Percentiles rank a stretch among this genome's conserved stretches.
Evolutionary conservation across 352 stramenopile genomes (phyloP).

Genomic region (Pythium aristosporum): DNA sequence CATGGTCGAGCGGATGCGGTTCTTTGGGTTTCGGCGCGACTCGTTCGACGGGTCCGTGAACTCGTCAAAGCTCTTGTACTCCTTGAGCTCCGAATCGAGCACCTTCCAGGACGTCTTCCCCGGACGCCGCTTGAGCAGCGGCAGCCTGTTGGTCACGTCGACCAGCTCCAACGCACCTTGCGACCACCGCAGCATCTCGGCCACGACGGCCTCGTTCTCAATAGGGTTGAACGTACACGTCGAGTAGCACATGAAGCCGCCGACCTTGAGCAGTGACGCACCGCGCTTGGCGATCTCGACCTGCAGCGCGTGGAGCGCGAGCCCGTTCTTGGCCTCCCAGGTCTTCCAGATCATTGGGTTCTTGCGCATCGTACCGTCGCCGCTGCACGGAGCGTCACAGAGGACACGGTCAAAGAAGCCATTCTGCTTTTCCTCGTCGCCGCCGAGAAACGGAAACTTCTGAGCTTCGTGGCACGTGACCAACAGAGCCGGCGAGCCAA

Average conservation of each 20-base stretch:
- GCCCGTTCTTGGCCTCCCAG: constrained; percentile 91
- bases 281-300: constrained; percentile 94
- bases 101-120: constrained; percentile 95
- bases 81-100: constrained; percentile 79
- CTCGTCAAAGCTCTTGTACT: constrained; percentile 78
- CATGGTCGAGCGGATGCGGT: constrained; percentile 82
- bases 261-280: constrained; percentile 90
- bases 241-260: constrained; percentile 95
- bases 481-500: constrained; percentile 92
- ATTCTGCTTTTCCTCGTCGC: constrained; percentile 47
- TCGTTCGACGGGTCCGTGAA: constrained; percentile 54
- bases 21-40: constrained; percentile 75
- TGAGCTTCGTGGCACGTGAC: constrained; percentile 97
- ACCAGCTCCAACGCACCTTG: constrained; percentile 91
- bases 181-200: constrained; percentile 91
- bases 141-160: constrained; percentile 79
- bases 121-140: constrained; percentile 79
- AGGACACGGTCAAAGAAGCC: constrained; percentile 98
- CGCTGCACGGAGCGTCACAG: constrained; percentile 97
- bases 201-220: constrained; percentile 99
- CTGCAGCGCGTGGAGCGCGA: constrained; percentile 95
- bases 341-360: constrained; percentile 95
- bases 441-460: constrained; percentile 92
- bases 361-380: constrained; percentile 98
- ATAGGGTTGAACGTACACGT: constrained; percentile 99